Evolutionary conservation across 306 rosid genomes (phyloP).

Genomic region (Malus fusca): DNA sequence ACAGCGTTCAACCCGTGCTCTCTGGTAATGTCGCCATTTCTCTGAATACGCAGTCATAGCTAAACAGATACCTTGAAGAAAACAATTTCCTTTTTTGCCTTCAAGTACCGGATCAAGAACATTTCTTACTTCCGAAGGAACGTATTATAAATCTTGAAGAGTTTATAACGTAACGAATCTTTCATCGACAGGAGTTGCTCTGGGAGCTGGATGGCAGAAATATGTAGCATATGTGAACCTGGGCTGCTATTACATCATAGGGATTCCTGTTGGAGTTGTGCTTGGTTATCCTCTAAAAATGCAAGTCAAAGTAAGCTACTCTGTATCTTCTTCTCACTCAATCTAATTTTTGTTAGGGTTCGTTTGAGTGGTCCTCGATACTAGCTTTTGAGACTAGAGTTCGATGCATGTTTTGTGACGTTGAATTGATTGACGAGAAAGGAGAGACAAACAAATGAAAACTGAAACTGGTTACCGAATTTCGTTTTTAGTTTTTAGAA

Average conservation of each 20-base stretch:
- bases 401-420: background rate
- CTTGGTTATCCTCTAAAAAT: constrained; percentile 29
- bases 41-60: background rate
- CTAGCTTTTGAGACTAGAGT: background rate
- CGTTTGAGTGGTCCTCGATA: background rate
- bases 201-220: constrained; percentile 64
- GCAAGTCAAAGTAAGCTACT: constrained; percentile 29
- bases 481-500: too few relatives aligned
- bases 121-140: background rate
- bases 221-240: constrained; percentile 51
- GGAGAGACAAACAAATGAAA: too few relatives aligned
- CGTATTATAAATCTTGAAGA: background rate
- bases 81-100: background rate
- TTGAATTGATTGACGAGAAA: too few relatives aligned
- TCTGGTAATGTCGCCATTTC: constrained; percentile 25
- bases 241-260: constrained; percentile 43
- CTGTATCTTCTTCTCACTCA: background rate
- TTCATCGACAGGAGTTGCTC: constrained; percentile 33
- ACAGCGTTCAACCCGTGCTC: constrained; percentile 58
- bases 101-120: background rate
- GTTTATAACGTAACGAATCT: background rate
- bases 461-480: too few relatives aligned
- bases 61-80: background rate
- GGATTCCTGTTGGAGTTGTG: constrained; percentile 44
- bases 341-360: too few relatives aligned